A percentile compares a stretch with the other conserved stretches of the same genome.
Evolutionary conservation across 2,329 filamentous ascomycete species (phyloP).

Genomic region (Botrytis tulipae): DNA sequence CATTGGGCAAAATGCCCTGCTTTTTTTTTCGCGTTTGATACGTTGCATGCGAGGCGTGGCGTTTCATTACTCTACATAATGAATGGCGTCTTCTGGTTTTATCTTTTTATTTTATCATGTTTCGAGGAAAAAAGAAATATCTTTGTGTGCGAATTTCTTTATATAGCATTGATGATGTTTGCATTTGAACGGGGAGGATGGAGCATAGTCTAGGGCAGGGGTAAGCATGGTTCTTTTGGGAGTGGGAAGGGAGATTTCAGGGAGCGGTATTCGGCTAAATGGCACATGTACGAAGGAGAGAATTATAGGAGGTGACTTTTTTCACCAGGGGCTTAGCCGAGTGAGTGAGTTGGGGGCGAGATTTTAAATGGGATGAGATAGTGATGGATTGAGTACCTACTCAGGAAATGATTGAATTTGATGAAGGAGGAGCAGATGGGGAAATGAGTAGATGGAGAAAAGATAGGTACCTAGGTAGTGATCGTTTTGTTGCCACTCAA

Average conservation of each 20-base stretch:
- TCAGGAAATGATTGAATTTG: not conserved
- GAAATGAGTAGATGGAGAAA: not conserved
- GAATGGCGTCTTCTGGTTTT: not conserved
- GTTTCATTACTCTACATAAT: not conserved
- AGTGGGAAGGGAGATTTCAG: not conserved
- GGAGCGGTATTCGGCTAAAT: no score
- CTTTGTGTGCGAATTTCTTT: not conserved
- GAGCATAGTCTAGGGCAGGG: not conserved
- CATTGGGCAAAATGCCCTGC: not conserved
- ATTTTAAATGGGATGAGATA: not conserved
- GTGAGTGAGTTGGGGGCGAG: not conserved
- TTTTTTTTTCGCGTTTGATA: slow-evolving; percentile 1
- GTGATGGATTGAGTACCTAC: not conserved
- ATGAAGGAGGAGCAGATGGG: not conserved
- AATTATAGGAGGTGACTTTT: not conserved
- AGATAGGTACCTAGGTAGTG: not conserved
- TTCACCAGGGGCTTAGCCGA: not conserved
- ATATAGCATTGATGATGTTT: not conserved
- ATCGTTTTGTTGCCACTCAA: not conserved
- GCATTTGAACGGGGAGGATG: not conserved
- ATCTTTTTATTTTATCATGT: not conserved
- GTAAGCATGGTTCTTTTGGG: not conserved
- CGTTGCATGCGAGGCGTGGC: slow-evolving; percentile 5
- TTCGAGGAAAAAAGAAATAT: not conserved
- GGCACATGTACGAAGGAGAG: not conserved